These are phyloP conservation scores for Dryas octopetala DNA, from an alignment of 306 rosid species.

Conservation along the genomic window DNA sequence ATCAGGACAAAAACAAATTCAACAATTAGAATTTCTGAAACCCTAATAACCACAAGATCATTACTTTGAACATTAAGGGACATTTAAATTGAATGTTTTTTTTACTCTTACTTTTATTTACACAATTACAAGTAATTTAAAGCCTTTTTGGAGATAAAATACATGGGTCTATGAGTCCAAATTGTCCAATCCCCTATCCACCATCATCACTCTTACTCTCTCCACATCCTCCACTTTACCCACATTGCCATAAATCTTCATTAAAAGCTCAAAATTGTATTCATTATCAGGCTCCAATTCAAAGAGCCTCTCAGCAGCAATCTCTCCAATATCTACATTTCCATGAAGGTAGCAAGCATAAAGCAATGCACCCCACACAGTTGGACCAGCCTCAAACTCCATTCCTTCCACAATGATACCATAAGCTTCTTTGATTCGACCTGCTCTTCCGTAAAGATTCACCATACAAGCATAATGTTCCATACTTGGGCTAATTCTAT, in stretches of 20 bases:
- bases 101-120: not conserved
- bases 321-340: slow-evolving; percentile 59
- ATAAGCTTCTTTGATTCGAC: slow-evolving; percentile 67
- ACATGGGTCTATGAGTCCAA: slow-evolving; percentile 21
- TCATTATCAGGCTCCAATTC: slow-evolving; percentile 31
- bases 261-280: slow-evolving; percentile 73
- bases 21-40: no score
- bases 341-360: slow-evolving; percentile 70
- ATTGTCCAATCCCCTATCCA: slow-evolving; percentile 61
- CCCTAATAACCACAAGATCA: no score
- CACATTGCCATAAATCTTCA: slow-evolving; percentile 61
- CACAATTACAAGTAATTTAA: not conserved
- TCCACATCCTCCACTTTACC: slow-evolving; percentile 61
- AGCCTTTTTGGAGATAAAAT: not conserved
- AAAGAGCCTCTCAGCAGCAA: slow-evolving; percentile 74
- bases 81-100: not conserved
- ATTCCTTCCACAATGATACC: slow-evolving; percentile 43
- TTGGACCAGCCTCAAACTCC: slow-evolving; percentile 70
- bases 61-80: not conserved
- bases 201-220: slow-evolving; percentile 65
- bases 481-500: slow-evolving; percentile 69
- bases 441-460: slow-evolving; percentile 87
- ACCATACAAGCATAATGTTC: slow-evolving; percentile 89
- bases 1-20: no score
- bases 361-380: slow-evolving; percentile 86